These are phyloP conservation scores for Globisporangium nagaii DNA, from an alignment of 352 stramenopile genomes.

Conservation along the genomic window DNA sequence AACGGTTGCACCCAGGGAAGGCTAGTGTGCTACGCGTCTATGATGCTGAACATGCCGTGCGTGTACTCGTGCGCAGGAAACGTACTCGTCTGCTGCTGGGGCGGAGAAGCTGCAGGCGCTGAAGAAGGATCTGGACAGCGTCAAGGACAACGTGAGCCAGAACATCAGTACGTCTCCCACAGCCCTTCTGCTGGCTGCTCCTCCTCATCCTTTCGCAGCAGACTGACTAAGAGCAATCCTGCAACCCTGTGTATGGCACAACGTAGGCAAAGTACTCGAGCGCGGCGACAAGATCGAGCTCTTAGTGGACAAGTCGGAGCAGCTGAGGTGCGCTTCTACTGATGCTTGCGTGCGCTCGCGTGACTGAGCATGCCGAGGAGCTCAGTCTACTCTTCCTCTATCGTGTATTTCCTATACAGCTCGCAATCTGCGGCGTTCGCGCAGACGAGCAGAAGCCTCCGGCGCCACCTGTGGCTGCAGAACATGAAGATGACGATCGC, in stretches of 20 bases:
- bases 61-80: constrained; percentile 48
- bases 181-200: background rate
- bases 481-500: constrained; percentile 88
- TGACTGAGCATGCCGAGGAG: background rate
- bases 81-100: constrained; percentile 67
- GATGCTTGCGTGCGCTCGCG: background rate
- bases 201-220: too few relatives aligned
- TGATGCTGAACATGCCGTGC: too few relatives aligned
- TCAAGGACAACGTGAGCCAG: constrained; percentile 75
- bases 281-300: constrained; percentile 86
- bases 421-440: constrained; percentile 79
- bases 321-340: constrained; percentile 54
- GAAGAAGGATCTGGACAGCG: constrained; percentile 74
- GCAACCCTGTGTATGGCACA: background rate
- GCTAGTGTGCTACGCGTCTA: background rate
- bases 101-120: constrained; percentile 74
- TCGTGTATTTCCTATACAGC: constrained; percentile 22
- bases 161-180: constrained; percentile 72
- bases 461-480: constrained; percentile 79
- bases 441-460: constrained; percentile 75
- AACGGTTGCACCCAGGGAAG: background rate
- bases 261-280: constrained; percentile 72
- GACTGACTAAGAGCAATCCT: background rate
- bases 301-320: constrained; percentile 82
- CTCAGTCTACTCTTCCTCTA: background rate